A percentile compares a stretch with the other conserved stretches of the same genome.
Evolutionary conservation across 2,329 filamentous ascomycete species (phyloP).

Genomic region (Neobulgaria alba): DNA sequence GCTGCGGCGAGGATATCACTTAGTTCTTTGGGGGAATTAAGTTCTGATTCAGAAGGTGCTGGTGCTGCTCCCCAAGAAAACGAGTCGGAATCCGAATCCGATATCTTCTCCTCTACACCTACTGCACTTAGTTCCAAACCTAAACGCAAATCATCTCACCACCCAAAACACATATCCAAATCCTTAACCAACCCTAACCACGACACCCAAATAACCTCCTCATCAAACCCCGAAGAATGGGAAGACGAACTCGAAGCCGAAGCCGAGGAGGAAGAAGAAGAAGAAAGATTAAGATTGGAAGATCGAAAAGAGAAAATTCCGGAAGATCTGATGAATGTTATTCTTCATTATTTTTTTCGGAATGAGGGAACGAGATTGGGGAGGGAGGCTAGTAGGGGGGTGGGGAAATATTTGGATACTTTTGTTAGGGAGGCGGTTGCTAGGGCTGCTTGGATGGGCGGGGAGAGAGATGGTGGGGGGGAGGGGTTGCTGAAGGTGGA

Average conservation of each 20-base stretch:
- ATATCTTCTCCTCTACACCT: too few relatives aligned
- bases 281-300: not conserved
- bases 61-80: constrained; percentile 5
- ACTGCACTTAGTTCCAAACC: too few relatives aligned
- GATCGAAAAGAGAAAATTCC: constrained; percentile 45
- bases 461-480: constrained; percentile 28
- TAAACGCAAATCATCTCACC: too few relatives aligned
- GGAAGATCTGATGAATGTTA: constrained; percentile 60
- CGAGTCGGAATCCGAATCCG: constrained; percentile 3
- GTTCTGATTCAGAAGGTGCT: constrained; percentile 1
- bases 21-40: constrained; percentile 3
- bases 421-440: constrained; percentile 88
- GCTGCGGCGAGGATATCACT: constrained; percentile 1
- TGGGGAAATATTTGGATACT: constrained; percentile 81
- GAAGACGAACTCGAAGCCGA: not conserved
- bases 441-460: constrained; percentile 57
- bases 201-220: too few relatives aligned
- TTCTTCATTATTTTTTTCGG: constrained; percentile 73
- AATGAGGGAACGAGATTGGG: constrained; percentile 61
- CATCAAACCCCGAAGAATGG: too few relatives aligned
- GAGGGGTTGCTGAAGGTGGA: constrained; percentile 72
- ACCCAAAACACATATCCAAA: too few relatives aligned
- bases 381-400: constrained; percentile 65
- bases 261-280: constrained; percentile 3
- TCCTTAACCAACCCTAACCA: too few relatives aligned